Evolutionary conservation across 495 filamentous ascomycete genomes (phyloP).

Genomic region (Corynascus novoguineensis): DNA sequence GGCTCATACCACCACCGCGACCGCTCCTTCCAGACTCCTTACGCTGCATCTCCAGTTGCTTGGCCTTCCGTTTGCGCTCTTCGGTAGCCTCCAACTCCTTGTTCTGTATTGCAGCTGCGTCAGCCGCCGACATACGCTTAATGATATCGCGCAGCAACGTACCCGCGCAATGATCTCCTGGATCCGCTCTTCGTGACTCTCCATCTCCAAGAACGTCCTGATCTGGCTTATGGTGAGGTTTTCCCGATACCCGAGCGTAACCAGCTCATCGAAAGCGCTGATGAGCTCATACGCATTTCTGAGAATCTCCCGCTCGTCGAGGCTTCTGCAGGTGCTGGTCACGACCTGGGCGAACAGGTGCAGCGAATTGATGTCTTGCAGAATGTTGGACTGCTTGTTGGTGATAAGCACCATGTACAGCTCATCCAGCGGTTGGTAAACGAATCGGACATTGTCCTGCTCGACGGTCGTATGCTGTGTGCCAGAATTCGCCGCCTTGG

Average conservation of each 20-base stretch:
- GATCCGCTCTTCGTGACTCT: conserved; percentile 96
- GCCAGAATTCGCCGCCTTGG: conserved; percentile 88
- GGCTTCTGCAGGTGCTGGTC: conserved; percentile 86
- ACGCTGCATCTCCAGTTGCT: conserved; percentile 95
- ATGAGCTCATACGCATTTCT: conserved; percentile 93
- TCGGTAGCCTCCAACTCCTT: conserved; percentile 97
- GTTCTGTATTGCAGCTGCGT: conserved; percentile 59
- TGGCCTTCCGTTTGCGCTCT: conserved; percentile 95
- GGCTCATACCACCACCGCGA: conserved; percentile 50
- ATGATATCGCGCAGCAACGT: conserved; percentile 21
- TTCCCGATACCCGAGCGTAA: conserved; percentile 90
- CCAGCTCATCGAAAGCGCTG: conserved; percentile 92
- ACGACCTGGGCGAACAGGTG: conserved; percentile 97
- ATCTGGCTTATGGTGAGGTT: conserved; percentile 93
- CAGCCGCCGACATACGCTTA: conserved; percentile 16
- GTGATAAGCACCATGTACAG: conserved; percentile 99
- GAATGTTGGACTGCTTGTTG: conserved; percentile 97
- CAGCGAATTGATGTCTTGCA: conserved; percentile 97
- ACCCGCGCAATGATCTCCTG: conserved; percentile 95
- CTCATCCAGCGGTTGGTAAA: conserved; percentile 97
- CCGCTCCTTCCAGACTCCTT: conserved; percentile 69
- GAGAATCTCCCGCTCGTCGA: conserved; percentile 91
- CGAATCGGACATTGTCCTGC: conserved; percentile 98
- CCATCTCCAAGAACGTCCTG: conserved; percentile 98
- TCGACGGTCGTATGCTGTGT: conserved; percentile 97